Conservation (phyloP, 805 yeast species). For the Suhomyces kilbournensis region DNA sequence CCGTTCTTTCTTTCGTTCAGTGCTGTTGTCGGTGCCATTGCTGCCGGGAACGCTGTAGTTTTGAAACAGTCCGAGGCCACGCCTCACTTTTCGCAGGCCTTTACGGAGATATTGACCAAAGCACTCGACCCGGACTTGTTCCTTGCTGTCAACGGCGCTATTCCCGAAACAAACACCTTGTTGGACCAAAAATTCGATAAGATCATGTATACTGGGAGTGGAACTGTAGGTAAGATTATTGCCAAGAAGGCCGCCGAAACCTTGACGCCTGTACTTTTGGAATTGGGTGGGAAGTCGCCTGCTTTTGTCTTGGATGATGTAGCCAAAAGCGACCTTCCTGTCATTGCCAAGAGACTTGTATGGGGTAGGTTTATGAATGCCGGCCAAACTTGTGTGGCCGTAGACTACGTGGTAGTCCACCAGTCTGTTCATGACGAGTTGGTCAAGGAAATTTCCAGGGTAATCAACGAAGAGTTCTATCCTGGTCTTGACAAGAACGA, state of each 20-base stretch:
- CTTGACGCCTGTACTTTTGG: conserved; percentile 76
- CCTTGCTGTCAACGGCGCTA: conserved; percentile 69
- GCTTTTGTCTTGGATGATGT: conserved; percentile 59
- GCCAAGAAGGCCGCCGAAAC: conserved; percentile 81
- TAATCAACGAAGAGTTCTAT: conserved; percentile 44
- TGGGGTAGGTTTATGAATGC: conserved; percentile 80
- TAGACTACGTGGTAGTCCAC: conserved; percentile 78
- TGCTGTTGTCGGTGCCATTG: conserved; percentile 76
- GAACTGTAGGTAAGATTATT: conserved; percentile 70
- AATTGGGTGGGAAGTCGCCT: conserved; percentile 93
- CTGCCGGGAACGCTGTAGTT: conserved; percentile 80
- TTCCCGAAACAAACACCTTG: conserved; percentile 57
- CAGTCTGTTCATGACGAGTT: conserved; percentile 53
- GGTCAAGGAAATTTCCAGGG: conserved; percentile 37
- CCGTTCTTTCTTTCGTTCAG: conserved; percentile 63
- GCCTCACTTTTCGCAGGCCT: conserved; percentile 55
- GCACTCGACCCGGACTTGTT: conserved; percentile 57
- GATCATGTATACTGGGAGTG: conserved; percentile 83
- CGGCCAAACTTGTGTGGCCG: conserved; percentile 91
- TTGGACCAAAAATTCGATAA: conserved; percentile 70
- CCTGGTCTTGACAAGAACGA: conserved; percentile 29
- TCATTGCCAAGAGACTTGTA: conserved; percentile 56
- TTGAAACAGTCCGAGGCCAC: conserved; percentile 74
- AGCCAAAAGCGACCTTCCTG: conserved; percentile 40
- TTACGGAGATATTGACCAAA: conserved; percentile 52